A percentile compares a stretch with the other conserved stretches of the same genome.
These are phyloP conservation scores for Dendrobium officinale DNA, from an alignment of 106 monocot species.

Conservation along the genomic window DNA sequence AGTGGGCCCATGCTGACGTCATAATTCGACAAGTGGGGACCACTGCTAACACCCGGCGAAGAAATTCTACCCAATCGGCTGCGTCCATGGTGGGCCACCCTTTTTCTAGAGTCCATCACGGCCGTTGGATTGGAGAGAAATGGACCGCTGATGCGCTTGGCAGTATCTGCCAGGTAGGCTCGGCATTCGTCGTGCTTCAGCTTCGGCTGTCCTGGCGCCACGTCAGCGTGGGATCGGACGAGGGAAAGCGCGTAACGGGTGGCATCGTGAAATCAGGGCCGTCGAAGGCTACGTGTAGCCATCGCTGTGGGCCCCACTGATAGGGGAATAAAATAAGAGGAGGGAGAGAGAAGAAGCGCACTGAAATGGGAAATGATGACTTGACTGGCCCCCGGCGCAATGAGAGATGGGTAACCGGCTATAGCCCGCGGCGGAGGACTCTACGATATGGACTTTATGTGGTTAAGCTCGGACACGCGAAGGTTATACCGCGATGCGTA, in stretches of 20 bases:
- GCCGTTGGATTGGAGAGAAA: neutral
- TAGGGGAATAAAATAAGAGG: neutral
- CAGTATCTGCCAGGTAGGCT: slow-evolving; percentile 9
- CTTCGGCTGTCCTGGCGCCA: neutral
- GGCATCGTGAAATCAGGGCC: neutral
- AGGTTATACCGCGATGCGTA: neutral
- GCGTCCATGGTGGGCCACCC: neutral
- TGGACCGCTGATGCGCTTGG: neutral
- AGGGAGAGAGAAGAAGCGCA: neutral
- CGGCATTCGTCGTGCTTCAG: neutral
- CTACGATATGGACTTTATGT: neutral
- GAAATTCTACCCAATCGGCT: slow-evolving; percentile 6
- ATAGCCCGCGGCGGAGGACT: slow-evolving; percentile 3
- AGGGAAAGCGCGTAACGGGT: neutral
- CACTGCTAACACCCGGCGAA: neutral
- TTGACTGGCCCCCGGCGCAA: slow-evolving; percentile 7
- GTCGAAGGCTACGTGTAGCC: neutral
- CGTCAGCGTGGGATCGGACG: neutral
- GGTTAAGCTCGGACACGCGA: neutral
- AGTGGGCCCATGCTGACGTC: neutral
- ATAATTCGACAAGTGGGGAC: neutral
- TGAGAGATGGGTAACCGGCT: slow-evolving; percentile 3
- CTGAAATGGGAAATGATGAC: slow-evolving; percentile 14
- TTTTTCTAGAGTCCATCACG: neutral
- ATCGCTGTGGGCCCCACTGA: neutral